These are phyloP conservation scores for Papiliotrema fonsecae DNA, from an alignment of 1,284 basidiomycete genomes.

Conservation along the genomic window DNA sequence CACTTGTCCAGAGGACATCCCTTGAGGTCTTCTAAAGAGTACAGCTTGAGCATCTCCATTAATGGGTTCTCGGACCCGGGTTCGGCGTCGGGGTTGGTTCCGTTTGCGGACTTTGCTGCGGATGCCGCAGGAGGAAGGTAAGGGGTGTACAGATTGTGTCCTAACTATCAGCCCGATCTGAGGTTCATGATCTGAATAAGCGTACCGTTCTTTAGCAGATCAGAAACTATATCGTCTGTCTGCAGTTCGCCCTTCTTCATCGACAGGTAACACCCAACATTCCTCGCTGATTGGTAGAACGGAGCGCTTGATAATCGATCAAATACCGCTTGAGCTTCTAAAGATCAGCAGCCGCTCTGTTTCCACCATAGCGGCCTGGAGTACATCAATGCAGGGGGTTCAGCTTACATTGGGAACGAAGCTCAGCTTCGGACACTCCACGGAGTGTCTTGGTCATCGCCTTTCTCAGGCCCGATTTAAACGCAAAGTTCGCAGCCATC, in stretches of 20 bases:
- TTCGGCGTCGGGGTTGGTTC: neutral
- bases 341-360: neutral
- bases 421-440: slow-evolving; percentile 24
- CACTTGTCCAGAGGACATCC: slow-evolving; percentile 42
- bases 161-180: slow-evolving; percentile 8
- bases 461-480: slow-evolving; percentile 36
- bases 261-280: slow-evolving; percentile 43
- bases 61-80: neutral
- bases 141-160: slow-evolving; percentile 36
- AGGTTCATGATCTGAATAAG: neutral
- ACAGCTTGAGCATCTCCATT: slow-evolving; percentile 45
- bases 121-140: slow-evolving; percentile 22
- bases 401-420: slow-evolving; percentile 39
- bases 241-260: slow-evolving; percentile 44
- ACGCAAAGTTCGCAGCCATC: slow-evolving; percentile 24
- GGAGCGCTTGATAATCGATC: slow-evolving; percentile 20
- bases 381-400: no score
- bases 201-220: slow-evolving; percentile 32
- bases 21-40: slow-evolving; percentile 33
- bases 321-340: slow-evolving; percentile 33
- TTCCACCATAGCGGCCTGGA: no score
- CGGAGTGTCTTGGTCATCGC: slow-evolving; percentile 34
- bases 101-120: neutral
- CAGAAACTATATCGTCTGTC: slow-evolving; percentile 35
- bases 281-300: slow-evolving; percentile 30